phyloP scores from a whole-genome alignment of 768 basidiomycete genomes.

The Naematelia encephala region DNA sequence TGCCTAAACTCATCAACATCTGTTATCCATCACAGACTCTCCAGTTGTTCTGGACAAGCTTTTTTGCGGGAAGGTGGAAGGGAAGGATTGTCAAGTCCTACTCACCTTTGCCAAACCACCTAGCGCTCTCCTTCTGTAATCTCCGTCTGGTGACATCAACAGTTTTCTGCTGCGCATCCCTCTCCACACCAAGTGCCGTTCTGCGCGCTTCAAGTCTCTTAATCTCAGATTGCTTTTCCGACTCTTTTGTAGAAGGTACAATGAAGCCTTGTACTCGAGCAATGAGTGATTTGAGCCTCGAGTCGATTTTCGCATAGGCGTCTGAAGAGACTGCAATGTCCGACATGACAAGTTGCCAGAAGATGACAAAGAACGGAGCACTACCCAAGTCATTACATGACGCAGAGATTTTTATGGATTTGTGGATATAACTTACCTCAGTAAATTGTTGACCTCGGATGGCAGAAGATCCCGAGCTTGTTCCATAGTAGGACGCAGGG shows the following conservation, averaged over 20 bases:
- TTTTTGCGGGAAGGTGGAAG: too few species aligned
- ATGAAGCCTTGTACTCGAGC: neutral
- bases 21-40: neutral
- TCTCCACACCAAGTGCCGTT: conserved; percentile 31
- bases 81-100: neutral
- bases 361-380: conserved; percentile 87
- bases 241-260: conserved; percentile 9
- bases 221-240: conserved; percentile 17
- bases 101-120: conserved; percentile 47
- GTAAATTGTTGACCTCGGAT: conserved; percentile 58
- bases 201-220: conserved; percentile 23
- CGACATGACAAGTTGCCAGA: conserved; percentile 93
- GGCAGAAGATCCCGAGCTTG: conserved; percentile 72
- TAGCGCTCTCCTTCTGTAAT: conserved; percentile 29
- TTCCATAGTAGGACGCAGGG: conserved; percentile 65
- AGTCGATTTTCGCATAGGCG: conserved; percentile 74
- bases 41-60: too few species aligned
- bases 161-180: conserved; percentile 28
- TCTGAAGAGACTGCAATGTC: conserved; percentile 75
- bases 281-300: neutral
- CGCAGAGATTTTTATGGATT: neutral
- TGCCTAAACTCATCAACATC: conserved; percentile 11
- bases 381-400: conserved; percentile 52
- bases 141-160: conserved; percentile 30
- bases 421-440: conserved; percentile 15